Evolutionary conservation across 192 early-diverging fungal species (phyloP), one percentile per base, ranked within the genome.

Genomic region (Coemansia sp.): DNA sequence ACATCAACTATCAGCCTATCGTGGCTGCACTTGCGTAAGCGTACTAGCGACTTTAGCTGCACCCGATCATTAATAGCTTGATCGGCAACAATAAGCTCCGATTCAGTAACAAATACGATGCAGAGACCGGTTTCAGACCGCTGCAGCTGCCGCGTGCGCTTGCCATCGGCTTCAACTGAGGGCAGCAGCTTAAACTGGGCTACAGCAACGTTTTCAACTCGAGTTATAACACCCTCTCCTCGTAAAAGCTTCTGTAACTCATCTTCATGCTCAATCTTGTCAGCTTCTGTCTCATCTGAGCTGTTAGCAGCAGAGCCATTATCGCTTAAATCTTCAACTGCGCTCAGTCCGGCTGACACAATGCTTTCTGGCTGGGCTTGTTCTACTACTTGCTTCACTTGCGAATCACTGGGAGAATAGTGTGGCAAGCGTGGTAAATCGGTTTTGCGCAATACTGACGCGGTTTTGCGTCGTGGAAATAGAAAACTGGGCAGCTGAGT

Each of bases 401-500:
- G 19, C 43, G 12, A 11, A 10, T 59, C 49, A 11, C 16, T 42
- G 15, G 42, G 39, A 11, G 63, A 44, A 14, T 67, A 70, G 21
- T 70, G 73, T 35, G 73, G 73, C 21, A 77, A 28, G 3, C 73
- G 55, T 5, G 59, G 39, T 21, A 77, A 50, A 1, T 66, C 68
- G 15, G 49, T 53, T 30, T 63, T 70, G 20, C 49, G 57, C 18
- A 16, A 39, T 0, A 51, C 58, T 5, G 45, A 47, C 0, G 59
- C 61, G 6, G 33, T 53, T 19, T 57, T 57, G 19, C 63, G 58
- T n/a, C 68, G 67, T 13, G 73, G 73, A 33, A 77, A 77, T 52
- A 77, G 38, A 55, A 70, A 77, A 33, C 63, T 66, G 10, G 73
- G 73, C 38, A 77, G 56, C 53, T 63, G 48, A 0, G 63, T 67